Evolutionary conservation across 2,329 filamentous ascomycete genomes (phyloP).

Genomic region (Shiraia sp.): DNA sequence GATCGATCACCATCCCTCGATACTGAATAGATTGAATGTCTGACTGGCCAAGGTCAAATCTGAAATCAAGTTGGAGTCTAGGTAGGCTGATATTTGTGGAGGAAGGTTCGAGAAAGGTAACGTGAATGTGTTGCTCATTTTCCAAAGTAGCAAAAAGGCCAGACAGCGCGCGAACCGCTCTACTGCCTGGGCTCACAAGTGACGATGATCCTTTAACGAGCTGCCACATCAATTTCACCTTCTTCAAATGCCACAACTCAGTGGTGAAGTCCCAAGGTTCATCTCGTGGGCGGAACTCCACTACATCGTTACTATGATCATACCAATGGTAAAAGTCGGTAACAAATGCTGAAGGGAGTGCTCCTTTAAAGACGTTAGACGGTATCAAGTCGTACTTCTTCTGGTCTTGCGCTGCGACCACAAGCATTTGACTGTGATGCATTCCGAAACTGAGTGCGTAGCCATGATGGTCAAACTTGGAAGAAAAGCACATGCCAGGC

Average conservation of each 20-base stretch:
- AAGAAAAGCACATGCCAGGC: constrained; percentile 48
- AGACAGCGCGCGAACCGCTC: too few relatives aligned
- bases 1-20: constrained; percentile 21
- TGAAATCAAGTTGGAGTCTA: constrained; percentile 17
- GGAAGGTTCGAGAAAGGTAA: not conserved
- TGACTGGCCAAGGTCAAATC: not conserved
- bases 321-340: constrained; percentile 31
- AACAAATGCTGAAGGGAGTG: constrained; percentile 36
- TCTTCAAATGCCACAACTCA: constrained; percentile 16
- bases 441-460: constrained; percentile 43
- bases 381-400: constrained; percentile 42
- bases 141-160: too few relatives aligned
- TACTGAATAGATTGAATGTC: constrained; percentile 19
- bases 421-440: constrained; percentile 19
- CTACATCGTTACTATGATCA: constrained; percentile 6
- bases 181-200: constrained; percentile 11
- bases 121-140: constrained; percentile 20
- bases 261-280: constrained; percentile 3
- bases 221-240: constrained; percentile 9
- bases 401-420: constrained; percentile 10
- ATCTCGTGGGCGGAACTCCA: constrained; percentile 10
- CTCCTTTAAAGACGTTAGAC: constrained; percentile 15
- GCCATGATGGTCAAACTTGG: too few relatives aligned
- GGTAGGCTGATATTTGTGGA: constrained; percentile 18
- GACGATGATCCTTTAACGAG: constrained; percentile 3